A percentile compares a stretch with the other conserved stretches of the same genome.
Evolutionary conservation across 352 stramenopile species (phyloP).

Genomic region (Pythium rhizo-oryzae): DNA sequence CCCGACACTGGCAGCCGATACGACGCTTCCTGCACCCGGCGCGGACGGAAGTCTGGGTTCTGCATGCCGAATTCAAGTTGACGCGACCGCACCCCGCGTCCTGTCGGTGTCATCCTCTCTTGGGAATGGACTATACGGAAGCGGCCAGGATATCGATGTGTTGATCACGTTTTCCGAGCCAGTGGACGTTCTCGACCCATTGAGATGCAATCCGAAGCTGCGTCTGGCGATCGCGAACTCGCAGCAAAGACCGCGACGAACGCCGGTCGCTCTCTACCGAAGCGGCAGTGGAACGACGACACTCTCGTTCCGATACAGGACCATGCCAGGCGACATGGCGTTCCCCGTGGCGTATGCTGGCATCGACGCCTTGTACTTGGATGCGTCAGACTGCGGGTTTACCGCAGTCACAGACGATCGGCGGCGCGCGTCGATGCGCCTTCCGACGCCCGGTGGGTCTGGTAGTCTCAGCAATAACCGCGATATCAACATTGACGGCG

Average conservation of each 20-base stretch:
- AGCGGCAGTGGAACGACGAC: slow-evolving; percentile 42
- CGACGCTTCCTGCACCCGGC: slow-evolving; percentile 46
- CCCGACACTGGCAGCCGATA: slow-evolving; percentile 45
- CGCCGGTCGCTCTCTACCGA: slow-evolving; percentile 38
- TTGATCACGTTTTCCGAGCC: slow-evolving; percentile 56
- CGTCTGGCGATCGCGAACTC: slow-evolving; percentile 50
- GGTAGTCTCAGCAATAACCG: slow-evolving; percentile 67
- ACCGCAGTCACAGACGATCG: slow-evolving; percentile 30
- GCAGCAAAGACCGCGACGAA: neutral
- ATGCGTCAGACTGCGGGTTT: slow-evolving; percentile 22
- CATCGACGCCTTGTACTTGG: slow-evolving; percentile 49
- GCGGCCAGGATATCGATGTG: slow-evolving; percentile 58
- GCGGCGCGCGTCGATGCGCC: slow-evolving; percentile 40
- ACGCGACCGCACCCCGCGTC: slow-evolving; percentile 44
- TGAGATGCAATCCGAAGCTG: slow-evolving; percentile 31
- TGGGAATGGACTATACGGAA: slow-evolving; percentile 58
- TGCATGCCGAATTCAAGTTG: slow-evolving; percentile 42
- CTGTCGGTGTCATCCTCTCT: slow-evolving; percentile 49
- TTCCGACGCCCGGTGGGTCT: slow-evolving; percentile 43
- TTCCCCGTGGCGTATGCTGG: slow-evolving; percentile 61
- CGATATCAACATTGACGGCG: slow-evolving; percentile 66
- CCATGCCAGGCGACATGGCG: slow-evolving; percentile 50
- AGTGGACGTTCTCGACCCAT: slow-evolving; percentile 32
- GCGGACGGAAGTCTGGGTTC: slow-evolving; percentile 44
- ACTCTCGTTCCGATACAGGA: slow-evolving; percentile 45